Conservation (phyloP, 768 basidiomycete species). For the Termitomyces sp. region DNA sequence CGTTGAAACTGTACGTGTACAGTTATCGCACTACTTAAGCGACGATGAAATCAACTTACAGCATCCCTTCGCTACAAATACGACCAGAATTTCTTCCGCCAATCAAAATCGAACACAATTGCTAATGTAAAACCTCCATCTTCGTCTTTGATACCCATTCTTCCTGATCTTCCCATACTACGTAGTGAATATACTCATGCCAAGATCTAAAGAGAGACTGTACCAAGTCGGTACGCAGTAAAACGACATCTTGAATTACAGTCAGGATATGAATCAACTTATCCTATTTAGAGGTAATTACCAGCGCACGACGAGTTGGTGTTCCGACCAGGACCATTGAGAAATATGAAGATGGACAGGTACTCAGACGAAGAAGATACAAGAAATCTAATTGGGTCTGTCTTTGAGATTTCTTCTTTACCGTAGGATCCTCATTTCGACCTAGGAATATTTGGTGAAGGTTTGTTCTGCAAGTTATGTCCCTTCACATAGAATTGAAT, state of each 20-base stretch:
- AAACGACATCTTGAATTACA: not conserved
- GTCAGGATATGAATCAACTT: not conserved
- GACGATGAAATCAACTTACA: not conserved
- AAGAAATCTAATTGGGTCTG: not conserved
- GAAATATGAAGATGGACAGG: not conserved
- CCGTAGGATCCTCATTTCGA: not conserved
- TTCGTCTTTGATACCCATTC: not conserved
- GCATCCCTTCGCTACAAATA: not conserved
- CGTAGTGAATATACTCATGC: not conserved
- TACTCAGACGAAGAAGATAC: not conserved
- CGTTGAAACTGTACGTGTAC: no score
- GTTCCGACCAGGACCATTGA: not conserved
- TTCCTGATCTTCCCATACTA: not conserved
- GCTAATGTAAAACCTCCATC: not conserved
- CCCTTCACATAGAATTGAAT: not conserved
- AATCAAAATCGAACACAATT: not conserved
- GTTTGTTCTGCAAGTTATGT: not conserved
- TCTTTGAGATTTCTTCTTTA: not conserved
- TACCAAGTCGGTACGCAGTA: not conserved
- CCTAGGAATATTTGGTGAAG: conserved; percentile 1
- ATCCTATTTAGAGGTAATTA: not conserved
- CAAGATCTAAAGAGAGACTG: not conserved
- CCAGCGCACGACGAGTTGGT: not conserved
- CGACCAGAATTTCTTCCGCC: not conserved
- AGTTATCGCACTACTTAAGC: not conserved